Evolutionary conservation across 768 basidiomycete species (phyloP).

Genomic region (Steccherinum ochraceum): DNA sequence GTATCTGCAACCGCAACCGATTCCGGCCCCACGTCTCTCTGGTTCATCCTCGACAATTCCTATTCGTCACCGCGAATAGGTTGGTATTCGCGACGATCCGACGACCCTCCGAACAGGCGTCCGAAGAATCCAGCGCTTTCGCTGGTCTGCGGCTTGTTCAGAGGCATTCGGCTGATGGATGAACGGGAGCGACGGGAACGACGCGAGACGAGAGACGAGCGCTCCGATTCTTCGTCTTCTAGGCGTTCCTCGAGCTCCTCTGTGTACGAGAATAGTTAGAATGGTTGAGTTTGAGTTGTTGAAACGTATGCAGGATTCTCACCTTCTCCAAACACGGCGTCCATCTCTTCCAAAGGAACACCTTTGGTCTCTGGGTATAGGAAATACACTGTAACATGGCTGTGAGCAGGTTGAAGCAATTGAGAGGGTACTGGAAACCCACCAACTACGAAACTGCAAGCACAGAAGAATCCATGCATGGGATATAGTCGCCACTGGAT

Average conservation of each 20-base stretch:
- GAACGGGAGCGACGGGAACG: conserved; percentile 25
- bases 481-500: conserved; percentile 92
- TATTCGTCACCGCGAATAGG: conserved; percentile 47
- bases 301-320: conserved; percentile 9
- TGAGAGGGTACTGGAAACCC: conserved; percentile 24
- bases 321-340: conserved; percentile 87
- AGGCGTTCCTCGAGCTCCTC: conserved; percentile 50
- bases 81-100: conserved; percentile 32
- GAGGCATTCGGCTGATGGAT: conserved; percentile 22
- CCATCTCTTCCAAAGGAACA: conserved; percentile 87
- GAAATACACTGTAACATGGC: conserved; percentile 45
- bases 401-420: conserved; percentile 2
- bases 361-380: conserved; percentile 70
- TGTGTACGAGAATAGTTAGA: conserved; percentile 10
- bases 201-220: conserved; percentile 48
- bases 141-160: conserved; percentile 17
- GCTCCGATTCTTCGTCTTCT: conserved; percentile 58
- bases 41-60: conserved; percentile 51
- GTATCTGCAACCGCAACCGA: neutral
- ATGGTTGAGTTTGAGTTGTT: too few species aligned
- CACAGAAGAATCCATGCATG: conserved; percentile 93
- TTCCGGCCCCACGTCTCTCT: conserved; percentile 13
- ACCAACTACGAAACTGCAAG: conserved; percentile 84
- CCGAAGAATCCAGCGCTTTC: conserved; percentile 40
- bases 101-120: conserved; percentile 39